These are phyloP conservation scores for Apiotrichum laibachii DNA, from an alignment of 1,284 basidiomycete species.

Conservation along the genomic window DNA sequence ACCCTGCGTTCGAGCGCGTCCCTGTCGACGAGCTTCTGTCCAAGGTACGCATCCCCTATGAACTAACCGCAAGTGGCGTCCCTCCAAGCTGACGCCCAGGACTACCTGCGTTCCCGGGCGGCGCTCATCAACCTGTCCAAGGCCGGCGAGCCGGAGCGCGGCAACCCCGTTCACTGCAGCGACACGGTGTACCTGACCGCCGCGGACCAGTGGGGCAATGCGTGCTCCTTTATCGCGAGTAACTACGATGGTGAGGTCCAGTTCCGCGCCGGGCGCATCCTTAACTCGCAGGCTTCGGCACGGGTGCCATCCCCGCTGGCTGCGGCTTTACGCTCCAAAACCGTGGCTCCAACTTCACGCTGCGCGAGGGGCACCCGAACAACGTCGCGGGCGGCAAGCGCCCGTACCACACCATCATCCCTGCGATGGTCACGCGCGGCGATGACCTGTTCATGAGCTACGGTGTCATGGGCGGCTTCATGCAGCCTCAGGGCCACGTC, in stretches of 20 bases:
- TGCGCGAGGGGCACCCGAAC: conserved; percentile 80
- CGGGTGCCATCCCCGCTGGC: conserved; percentile 76
- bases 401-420: conserved; percentile 91
- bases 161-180: conserved; percentile 56
- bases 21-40: conserved; percentile 75
- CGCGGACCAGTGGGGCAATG: conserved; percentile 84
- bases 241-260: conserved; percentile 69
- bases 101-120: conserved; percentile 78
- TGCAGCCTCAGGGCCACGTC: conserved; percentile 28
- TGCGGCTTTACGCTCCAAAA: conserved; percentile 97
- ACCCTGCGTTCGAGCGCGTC: conserved; percentile 70
- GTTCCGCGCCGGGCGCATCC: not conserved
- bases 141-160: conserved; percentile 67
- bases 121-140: conserved; percentile 69
- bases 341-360: conserved; percentile 78
- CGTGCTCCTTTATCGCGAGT: conserved; percentile 76
- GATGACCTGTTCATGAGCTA: conserved; percentile 82
- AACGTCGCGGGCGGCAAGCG: conserved; percentile 74
- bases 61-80: not conserved
- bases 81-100: conserved; percentile 51
- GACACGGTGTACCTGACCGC: conserved; percentile 94
- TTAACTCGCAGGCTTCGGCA: conserved; percentile 53
- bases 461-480: conserved; percentile 74
- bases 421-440: conserved; percentile 72
- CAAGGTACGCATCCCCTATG: conserved; percentile 57